Evolutionary conservation across 805 yeast genomes (phyloP), one percentile per base, ranked within the genome.

Genomic region (Barnettozyma vustinii): DNA sequence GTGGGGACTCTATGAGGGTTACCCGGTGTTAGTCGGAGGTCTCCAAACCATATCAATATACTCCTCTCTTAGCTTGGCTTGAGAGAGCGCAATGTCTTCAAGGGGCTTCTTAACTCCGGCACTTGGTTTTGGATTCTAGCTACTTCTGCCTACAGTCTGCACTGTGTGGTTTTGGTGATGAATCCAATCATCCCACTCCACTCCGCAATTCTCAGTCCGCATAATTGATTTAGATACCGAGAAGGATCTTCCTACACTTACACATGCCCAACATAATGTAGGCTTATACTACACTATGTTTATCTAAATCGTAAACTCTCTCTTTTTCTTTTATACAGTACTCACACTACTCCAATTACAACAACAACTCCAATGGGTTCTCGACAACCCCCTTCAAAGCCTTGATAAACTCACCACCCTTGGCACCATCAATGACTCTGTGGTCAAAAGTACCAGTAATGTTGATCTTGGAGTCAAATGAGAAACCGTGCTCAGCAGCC

Each of bases 371-470:
- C 67, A 94, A 79, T 65, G 99, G 99, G 77, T 94, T 91, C 77
- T 94, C 99, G 58, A 94, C 71, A 57, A 90, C 83, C 62, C 77
- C 77, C 81, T 94, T 94, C 72, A 94, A 79, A 59, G 89, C 96
- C 72, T 81, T 89, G 77, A 94, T 87, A 80, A 81, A 94, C 62
- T 94, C 98, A 68, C 96, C 99, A 62, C 96, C 99, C 61, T 85
- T 81, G 48, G 98, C 98, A 66, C 99, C 99, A 66, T 94, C 99
- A 55, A 92, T 84, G 52, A 86, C 84, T 77, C 97, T 87, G 78
- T 94, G 99, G 75, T 94, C 99, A 65, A 94, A 94, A 47, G 98
- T 87, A 72, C 96, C 98, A 49, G 98, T 91, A 68, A 92, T 79
- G 61, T 84, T 87, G 65, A 94, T 85, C 64, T 86, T 84, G 64